These are phyloP conservation scores for Trichophyton benhamiae DNA, from an alignment of 2,329 filamentous ascomycete genomes.

Conservation along the genomic window DNA sequence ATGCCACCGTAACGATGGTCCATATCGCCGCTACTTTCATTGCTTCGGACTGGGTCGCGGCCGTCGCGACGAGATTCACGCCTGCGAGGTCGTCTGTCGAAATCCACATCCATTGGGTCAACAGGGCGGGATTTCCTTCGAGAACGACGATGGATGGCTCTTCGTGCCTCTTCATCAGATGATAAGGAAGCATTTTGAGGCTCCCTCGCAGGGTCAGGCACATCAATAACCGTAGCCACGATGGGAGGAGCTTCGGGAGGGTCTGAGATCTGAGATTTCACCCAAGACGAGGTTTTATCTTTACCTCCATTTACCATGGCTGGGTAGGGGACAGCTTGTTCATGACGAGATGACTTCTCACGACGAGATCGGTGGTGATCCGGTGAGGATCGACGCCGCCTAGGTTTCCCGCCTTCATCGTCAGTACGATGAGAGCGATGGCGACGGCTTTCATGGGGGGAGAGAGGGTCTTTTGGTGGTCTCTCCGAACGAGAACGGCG, in stretches of 20 bases:
- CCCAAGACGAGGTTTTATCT: slow-evolving; percentile 41
- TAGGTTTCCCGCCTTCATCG: slow-evolving; percentile 22
- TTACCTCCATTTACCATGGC: slow-evolving; percentile 28
- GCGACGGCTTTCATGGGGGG: slow-evolving; percentile 16
- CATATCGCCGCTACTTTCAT: slow-evolving; percentile 30
- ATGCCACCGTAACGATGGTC: slow-evolving; percentile 18
- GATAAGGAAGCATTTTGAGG: slow-evolving; percentile 26
- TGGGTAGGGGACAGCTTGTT: slow-evolving; percentile 12
- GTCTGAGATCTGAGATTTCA: slow-evolving; percentile 36
- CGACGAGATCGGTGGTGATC: slow-evolving; percentile 17
- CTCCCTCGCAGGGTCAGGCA: slow-evolving; percentile 21
- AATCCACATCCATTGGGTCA: slow-evolving; percentile 29
- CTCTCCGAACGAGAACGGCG: not conserved
- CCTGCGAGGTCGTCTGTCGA: slow-evolving; percentile 24
- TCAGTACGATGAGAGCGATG: slow-evolving; percentile 23
- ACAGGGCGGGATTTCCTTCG: slow-evolving; percentile 31
- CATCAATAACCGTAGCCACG: slow-evolving; percentile 35
- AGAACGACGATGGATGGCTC: slow-evolving; percentile 26
- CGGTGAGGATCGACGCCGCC: slow-evolving; percentile 26
- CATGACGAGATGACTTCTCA: slow-evolving; percentile 20
- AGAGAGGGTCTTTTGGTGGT: not conserved
- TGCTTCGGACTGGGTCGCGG: slow-evolving; percentile 26
- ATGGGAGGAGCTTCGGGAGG: slow-evolving; percentile 38
- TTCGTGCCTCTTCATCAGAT: slow-evolving; percentile 33
- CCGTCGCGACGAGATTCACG: slow-evolving; percentile 23